Percentiles rank a stretch among this genome's conserved stretches.
Evolutionary conservation across 2,329 filamentous ascomycete genomes (phyloP).

Genomic region (Venturia aucupariae): DNA sequence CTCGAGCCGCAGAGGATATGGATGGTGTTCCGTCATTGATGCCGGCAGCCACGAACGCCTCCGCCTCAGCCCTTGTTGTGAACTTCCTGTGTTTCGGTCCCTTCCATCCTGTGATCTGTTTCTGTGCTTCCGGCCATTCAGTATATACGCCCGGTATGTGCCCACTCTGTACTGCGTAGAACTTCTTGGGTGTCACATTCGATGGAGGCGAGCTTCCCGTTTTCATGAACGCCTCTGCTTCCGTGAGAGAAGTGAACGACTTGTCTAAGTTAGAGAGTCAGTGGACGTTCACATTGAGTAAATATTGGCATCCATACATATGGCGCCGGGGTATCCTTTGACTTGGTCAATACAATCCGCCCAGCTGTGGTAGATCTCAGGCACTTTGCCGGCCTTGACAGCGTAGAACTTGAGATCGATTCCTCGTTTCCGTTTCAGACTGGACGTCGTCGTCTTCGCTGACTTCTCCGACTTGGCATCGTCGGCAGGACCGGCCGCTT

Average conservation of each 20-base stretch:
- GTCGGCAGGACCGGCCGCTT: slow-evolving; percentile 4
- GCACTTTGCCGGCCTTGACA: slow-evolving; percentile 49
- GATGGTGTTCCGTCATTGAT: slow-evolving; percentile 2
- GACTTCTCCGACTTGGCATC: slow-evolving; percentile 4
- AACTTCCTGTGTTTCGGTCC: slow-evolving; percentile 49
- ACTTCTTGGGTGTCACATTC: slow-evolving; percentile 36
- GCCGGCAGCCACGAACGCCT: slow-evolving; percentile 55
- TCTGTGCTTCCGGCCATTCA: slow-evolving; percentile 59
- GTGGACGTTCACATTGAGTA: slow-evolving; percentile 4
- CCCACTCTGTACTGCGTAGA: slow-evolving; percentile 52
- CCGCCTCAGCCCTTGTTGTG: slow-evolving; percentile 54
- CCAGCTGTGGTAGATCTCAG: slow-evolving; percentile 57
- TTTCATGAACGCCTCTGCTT: slow-evolving; percentile 73
- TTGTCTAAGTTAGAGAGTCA: slow-evolving; percentile 51
- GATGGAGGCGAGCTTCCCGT: slow-evolving; percentile 23
- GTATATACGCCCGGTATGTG: slow-evolving; percentile 53
- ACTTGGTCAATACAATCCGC: slow-evolving; percentile 53
- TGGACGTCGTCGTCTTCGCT: neutral
- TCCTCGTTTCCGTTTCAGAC: slow-evolving; percentile 12
- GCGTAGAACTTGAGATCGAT: slow-evolving; percentile 49
- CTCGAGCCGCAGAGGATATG: neutral
- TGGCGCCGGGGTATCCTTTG: slow-evolving; percentile 31
- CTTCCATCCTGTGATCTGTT: slow-evolving; percentile 65
- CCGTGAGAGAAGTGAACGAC: slow-evolving; percentile 62
- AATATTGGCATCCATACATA: neutral